Conservation (phyloP, 495 filamentous ascomycete species). For the Apodospora peruviana region DNA sequence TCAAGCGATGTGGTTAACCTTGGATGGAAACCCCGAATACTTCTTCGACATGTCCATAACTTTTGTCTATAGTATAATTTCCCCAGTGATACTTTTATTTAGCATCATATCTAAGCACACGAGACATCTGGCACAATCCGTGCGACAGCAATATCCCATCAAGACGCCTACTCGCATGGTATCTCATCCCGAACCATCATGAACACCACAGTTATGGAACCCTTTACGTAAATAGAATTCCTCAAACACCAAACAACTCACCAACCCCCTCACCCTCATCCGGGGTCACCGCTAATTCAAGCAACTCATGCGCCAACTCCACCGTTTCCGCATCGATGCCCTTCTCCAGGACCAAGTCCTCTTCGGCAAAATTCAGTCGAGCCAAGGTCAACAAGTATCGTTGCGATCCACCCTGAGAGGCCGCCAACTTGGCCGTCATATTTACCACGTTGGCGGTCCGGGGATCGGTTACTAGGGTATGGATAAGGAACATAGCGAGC, state of each 20-base stretch:
- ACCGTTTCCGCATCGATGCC: conserved; percentile 34
- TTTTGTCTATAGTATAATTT: no score
- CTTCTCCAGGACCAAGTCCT: conserved; percentile 38
- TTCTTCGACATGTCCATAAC: no score
- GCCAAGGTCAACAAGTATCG: conserved; percentile 38
- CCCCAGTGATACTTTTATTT: no score
- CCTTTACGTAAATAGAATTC: no score
- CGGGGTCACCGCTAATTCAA: conserved; percentile 41
- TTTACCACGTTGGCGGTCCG: conserved; percentile 26
- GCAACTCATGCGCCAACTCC: conserved; percentile 40
- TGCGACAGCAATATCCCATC: no score
- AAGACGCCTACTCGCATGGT: no score
- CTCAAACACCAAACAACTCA: conserved; percentile 32
- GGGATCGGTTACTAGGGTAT: conserved; percentile 37
- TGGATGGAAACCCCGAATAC: no score
- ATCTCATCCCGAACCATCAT: no score
- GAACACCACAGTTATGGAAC: no score
- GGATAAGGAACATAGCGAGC: conserved; percentile 29
- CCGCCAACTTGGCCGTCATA: conserved; percentile 31
- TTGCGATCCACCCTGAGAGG: conserved; percentile 30
- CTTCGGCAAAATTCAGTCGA: conserved; percentile 40
- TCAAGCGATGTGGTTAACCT: no score
- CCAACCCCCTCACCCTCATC: conserved; percentile 38
- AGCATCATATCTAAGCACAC: no score
- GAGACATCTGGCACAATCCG: no score